Evolutionary conservation across 2,329 filamentous ascomycete genomes (phyloP), one percentile per base, ranked within the genome.

Genomic region (Aspergillus pseudonomiae): DNA sequence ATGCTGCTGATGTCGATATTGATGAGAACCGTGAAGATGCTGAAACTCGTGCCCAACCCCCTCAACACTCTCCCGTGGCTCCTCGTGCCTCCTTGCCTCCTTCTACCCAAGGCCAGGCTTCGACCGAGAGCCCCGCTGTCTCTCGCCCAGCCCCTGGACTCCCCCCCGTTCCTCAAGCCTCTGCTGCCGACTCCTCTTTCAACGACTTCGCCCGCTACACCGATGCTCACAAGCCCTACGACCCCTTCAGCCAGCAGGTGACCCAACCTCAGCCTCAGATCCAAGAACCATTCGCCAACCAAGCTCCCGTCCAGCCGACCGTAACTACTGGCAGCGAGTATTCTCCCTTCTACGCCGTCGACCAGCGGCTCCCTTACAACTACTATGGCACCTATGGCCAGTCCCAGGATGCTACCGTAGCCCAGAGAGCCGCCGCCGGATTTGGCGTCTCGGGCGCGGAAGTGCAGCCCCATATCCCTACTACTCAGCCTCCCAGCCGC

Each of bases 21-120:
- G 95, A 98, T 74, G 93, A 94, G 67, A 93, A 97, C 74, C 89
- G 94, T 66, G 95, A 99, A 81, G 93, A 98, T 78, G 89, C 94
- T 46, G 94, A 98, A 84, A 98, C 95, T 61, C 90, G 94, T 73
- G 89, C 92, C 68, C 94, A 97, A 75, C 93, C 94, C 66, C 94
- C 94, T 32, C 92, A 94, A 69, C 94, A 97, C 75, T 97, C 95
- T 21, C 95, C 95, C 41, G 88, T 94, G 66, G 86, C 92, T 60
- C 94, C 95, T 66, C 89, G 94, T 71, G 90, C 95, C 66, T 91
- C 94, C 14, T 85, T 98, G 30, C 94, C 95, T 68, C 94, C 94
- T 74, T 81, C 73, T 2, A 77, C 74, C 34, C 74, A 75, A 45
- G 71, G 73, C 36, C 74, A 75, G 50, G 71, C 71, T 39, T 73